Base-by-base conservation (phyloP, 257 asterid species). In the Pogostemon cablin region DNA sequence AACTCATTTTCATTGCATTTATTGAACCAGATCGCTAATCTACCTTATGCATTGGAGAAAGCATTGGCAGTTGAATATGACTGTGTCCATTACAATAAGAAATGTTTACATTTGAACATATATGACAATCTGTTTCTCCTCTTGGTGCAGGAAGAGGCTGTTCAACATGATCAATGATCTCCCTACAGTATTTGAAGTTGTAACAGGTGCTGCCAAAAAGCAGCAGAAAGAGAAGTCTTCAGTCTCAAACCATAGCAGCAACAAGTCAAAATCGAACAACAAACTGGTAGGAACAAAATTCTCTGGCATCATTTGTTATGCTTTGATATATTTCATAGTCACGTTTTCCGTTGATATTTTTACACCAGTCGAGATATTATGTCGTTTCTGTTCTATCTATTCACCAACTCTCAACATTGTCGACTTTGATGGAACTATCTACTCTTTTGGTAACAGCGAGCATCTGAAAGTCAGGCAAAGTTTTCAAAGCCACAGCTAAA, bases 111-210 rank as follows among this genome's bases (percentile, higher is more conserved):
- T 57, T 1, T 47, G 68, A 59, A 25, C 15, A 3, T 25, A 12
- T 66, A 9, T 59, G 11, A 75, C 63, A 60, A 48, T 7, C 17
- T 42, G 59, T 59, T 25, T 40, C 12, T 11, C 41, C 72, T 72
- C 67, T 61, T 78, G 69, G 62, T 77, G 72, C 86, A 92, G 98
- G 95, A 81, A 83, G 68, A 84, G 86, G 54, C 96, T 92, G 47
- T 92, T 90, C 80, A 78, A 77, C 85, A 75, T 87, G 96, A 85
- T 90, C 74, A 90, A 86, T 73, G 92, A 85, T 47, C 84, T 87
- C 39, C 96, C 96, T 25, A 85, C 98, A 3, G 80, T 92, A 17
- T 88, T 75, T 81, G 96, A 92, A 83, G 85, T 86, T 49, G 89
- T 92, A 75, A 77, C 86, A 48, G 95, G 95, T 64, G 89, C 83